A percentile compares a stretch with the other conserved stretches of the same genome.
phyloP scores from a whole-genome alignment of 306 rosid genomes.

The Casuarina glauca region DNA sequence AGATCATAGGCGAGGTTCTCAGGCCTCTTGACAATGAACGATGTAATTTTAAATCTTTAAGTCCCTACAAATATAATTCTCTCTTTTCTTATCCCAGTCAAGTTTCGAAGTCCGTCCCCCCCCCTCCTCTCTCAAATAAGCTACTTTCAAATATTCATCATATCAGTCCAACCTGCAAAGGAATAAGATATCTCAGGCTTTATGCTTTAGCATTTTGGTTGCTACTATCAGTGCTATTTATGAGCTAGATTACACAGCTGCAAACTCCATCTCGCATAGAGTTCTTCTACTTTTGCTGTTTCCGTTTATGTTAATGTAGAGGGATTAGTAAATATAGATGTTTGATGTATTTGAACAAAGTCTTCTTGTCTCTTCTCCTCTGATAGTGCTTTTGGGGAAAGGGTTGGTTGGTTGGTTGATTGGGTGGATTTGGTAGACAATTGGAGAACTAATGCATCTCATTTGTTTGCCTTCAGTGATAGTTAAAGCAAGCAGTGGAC shows the following conservation, averaged over 20 bases:
- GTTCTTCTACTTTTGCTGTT: not conserved
- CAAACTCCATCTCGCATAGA: not conserved
- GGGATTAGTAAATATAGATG: not conserved
- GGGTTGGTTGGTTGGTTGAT: not conserved
- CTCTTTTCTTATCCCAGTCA: not conserved
- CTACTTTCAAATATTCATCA: not conserved
- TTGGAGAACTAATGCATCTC: not conserved
- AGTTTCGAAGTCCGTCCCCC: not conserved
- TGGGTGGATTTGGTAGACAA: not conserved
- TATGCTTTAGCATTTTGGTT: not conserved
- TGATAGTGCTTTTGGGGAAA: not conserved
- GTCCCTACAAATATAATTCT: not conserved
- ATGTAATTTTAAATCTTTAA: slow-evolving; percentile 20
- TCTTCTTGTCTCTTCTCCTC: not conserved
- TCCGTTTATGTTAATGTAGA: not conserved
- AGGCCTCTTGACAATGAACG: slow-evolving; percentile 62
- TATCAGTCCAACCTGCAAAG: not conserved
- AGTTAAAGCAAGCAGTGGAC: slow-evolving; percentile 24
- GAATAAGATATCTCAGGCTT: not conserved
- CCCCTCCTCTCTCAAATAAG: not conserved
- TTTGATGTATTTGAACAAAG: not conserved
- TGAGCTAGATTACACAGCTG: not conserved
- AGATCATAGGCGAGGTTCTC: slow-evolving; percentile 62
- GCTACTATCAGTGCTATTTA: not conserved
- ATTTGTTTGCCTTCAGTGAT: slow-evolving; percentile 1